These are phyloP conservation scores for Yamadazyma siamensis DNA, from an alignment of 1,139 yeast genomes.

Conservation along the genomic window DNA sequence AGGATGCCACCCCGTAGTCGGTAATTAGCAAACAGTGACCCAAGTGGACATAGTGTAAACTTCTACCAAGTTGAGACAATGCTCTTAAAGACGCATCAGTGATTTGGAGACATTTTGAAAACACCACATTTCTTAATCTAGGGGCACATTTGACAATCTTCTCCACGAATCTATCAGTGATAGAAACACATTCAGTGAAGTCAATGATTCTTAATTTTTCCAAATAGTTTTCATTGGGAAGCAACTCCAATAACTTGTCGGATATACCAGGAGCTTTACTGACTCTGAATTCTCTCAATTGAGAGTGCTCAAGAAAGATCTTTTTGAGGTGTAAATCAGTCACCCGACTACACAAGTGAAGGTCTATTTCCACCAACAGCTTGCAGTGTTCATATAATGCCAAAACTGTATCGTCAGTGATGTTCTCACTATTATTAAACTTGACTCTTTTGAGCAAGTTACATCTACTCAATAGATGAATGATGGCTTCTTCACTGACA, in stretches of 20 bases:
- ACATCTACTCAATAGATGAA: constrained; percentile 57
- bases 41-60: constrained; percentile 83
- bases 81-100: constrained; percentile 81
- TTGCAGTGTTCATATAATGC: constrained; percentile 69
- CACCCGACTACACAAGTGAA: constrained; percentile 77
- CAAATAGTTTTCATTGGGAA: constrained; percentile 41
- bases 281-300: constrained; percentile 78
- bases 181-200: constrained; percentile 77
- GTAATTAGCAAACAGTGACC: constrained; percentile 94
- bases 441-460: constrained; percentile 80
- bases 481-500: constrained; percentile 66
- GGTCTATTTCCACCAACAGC: constrained; percentile 82
- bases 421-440: constrained; percentile 65
- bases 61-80: constrained; percentile 70
- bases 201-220: constrained; percentile 72
- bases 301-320: constrained; percentile 65
- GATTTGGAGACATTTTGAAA: constrained; percentile 84
- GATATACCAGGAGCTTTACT: constrained; percentile 71
- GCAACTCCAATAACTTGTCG: constrained; percentile 54
- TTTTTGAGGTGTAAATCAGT: constrained; percentile 58
- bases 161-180: constrained; percentile 78
- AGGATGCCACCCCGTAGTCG: constrained; percentile 75
- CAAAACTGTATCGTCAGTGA: constrained; percentile 67
- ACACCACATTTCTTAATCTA: constrained; percentile 76
- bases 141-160: constrained; percentile 77